These are phyloP conservation scores for Skeletonema marinoi DNA, from an alignment of 108 stramenopile species.

Conservation along the genomic window DNA sequence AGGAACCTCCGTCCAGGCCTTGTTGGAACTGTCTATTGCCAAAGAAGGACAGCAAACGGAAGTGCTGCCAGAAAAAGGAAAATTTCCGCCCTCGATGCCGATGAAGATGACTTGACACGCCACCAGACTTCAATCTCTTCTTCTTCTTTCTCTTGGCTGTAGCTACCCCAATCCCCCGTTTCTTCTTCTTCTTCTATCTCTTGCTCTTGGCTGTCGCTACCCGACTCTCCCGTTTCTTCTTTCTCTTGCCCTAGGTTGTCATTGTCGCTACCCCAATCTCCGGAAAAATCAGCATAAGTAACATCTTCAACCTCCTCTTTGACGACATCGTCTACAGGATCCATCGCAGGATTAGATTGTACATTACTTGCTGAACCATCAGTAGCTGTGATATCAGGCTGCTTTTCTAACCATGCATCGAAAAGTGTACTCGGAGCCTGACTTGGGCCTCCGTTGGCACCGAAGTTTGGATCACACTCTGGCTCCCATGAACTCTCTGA, in stretches of 20 bases:
- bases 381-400: neutral
- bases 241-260: too few species aligned
- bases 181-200: too few species aligned
- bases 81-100: neutral
- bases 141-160: too few species aligned
- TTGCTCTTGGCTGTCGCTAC: neutral
- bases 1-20: too few species aligned
- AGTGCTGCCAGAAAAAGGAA: neutral
- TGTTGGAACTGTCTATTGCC: too few species aligned
- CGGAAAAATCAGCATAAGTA: neutral
- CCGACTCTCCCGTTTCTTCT: neutral
- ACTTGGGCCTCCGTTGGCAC: neutral
- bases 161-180: too few species aligned
- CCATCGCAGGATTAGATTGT: neutral
- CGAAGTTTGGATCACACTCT: conserved; percentile 18
- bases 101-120: neutral
- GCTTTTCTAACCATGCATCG: neutral
- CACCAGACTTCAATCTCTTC: neutral
- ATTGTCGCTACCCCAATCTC: neutral
- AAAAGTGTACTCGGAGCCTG: neutral
- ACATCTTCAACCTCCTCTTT: neutral
- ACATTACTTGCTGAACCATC: neutral
- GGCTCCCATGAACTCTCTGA: conserved; percentile 29
- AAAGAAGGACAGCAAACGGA: neutral
- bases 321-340: neutral